Conservation (phyloP, 805 yeast genomes). For the Cyberlindnera misumaiensis region DNA sequence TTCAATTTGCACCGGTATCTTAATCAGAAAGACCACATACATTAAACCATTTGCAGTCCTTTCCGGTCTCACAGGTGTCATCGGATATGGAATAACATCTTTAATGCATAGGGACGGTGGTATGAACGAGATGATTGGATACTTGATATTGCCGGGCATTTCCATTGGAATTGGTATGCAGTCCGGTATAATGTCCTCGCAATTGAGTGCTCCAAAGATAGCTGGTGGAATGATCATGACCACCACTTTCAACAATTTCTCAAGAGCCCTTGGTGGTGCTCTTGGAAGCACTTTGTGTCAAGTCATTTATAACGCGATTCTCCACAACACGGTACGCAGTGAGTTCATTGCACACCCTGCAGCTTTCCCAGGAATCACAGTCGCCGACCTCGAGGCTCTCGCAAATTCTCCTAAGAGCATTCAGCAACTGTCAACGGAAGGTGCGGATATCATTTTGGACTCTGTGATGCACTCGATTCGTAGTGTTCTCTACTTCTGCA, state of each 20-base stretch:
- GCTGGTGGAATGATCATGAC: conserved; percentile 41
- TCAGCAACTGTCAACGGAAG: not conserved
- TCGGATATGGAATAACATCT: conserved; percentile 30
- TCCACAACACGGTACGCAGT: conserved; percentile 15
- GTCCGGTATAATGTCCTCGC: conserved; percentile 26
- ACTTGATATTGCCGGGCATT: conserved; percentile 31
- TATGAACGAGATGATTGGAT: conserved; percentile 27
- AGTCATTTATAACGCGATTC: conserved; percentile 28
- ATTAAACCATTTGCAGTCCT: conserved; percentile 29
- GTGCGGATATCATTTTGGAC: conserved; percentile 11
- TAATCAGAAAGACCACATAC: conserved; percentile 27
- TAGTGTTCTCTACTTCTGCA: conserved; percentile 33
- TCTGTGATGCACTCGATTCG: conserved; percentile 31
- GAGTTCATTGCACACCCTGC: not conserved
- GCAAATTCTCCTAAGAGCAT: conserved; percentile 5
- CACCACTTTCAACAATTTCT: conserved; percentile 36
- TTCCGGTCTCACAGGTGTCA: conserved; percentile 25
- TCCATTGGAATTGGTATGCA: conserved; percentile 31
- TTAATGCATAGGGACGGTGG: conserved; percentile 26
- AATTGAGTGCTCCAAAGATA: conserved; percentile 38
- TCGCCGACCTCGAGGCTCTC: not conserved
- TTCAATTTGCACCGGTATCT: conserved; percentile 21
- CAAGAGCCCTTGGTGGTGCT: conserved; percentile 37
- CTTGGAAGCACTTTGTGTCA: conserved; percentile 33
- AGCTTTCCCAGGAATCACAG: conserved; percentile 1